Evolutionary conservation across 2,329 filamentous ascomycete species (phyloP).

Genomic region (Gremmenia infestans): DNA sequence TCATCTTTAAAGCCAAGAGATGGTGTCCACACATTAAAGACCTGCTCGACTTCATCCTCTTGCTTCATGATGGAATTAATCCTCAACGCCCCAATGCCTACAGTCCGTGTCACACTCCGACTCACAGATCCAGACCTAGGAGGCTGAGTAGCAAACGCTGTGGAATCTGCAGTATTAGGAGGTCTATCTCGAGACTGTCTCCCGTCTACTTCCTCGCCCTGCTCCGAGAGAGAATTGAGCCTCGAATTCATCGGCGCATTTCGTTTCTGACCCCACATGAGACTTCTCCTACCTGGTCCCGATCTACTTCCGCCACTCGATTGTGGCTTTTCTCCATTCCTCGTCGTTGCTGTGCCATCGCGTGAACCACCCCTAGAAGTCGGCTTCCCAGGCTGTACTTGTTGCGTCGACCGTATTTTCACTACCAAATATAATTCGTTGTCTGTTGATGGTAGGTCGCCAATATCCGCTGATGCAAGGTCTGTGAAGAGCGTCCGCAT

Average conservation of each 20-base stretch:
- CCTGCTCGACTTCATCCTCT: conserved; percentile 66
- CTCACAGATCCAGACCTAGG: conserved; percentile 26
- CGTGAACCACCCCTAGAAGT: conserved; percentile 25
- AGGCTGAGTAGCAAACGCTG: conserved; percentile 34
- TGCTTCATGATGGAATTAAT: conserved; percentile 71
- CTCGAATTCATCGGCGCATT: conserved; percentile 38
- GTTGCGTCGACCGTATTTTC: conserved; percentile 49
- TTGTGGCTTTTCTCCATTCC: conserved; percentile 36
- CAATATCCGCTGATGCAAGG: conserved; percentile 53
- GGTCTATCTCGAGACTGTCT: conserved; percentile 31
- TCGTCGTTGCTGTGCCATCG: conserved; percentile 18
- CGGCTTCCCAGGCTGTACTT: conserved; percentile 25
- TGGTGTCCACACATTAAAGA: conserved; percentile 73
- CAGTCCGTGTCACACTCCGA: conserved; percentile 57
- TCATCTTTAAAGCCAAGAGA: conserved; percentile 52
- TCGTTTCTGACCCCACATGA: conserved; percentile 66
- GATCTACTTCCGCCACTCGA: conserved; percentile 45
- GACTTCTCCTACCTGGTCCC: conserved; percentile 53
- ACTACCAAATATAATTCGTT: conserved; percentile 79
- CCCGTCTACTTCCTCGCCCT: conserved; percentile 6
- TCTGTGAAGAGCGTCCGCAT: conserved; percentile 86
- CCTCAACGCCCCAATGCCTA: conserved; percentile 74
- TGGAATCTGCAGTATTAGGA: conserved; percentile 54
- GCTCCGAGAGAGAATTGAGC: conserved; percentile 45
- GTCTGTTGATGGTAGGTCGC: conserved; percentile 56